Percentiles rank a stretch among this genome's conserved stretches.
Evolutionary conservation across 768 basidiomycete species (phyloP).

Genomic region (Agaricus blazei): DNA sequence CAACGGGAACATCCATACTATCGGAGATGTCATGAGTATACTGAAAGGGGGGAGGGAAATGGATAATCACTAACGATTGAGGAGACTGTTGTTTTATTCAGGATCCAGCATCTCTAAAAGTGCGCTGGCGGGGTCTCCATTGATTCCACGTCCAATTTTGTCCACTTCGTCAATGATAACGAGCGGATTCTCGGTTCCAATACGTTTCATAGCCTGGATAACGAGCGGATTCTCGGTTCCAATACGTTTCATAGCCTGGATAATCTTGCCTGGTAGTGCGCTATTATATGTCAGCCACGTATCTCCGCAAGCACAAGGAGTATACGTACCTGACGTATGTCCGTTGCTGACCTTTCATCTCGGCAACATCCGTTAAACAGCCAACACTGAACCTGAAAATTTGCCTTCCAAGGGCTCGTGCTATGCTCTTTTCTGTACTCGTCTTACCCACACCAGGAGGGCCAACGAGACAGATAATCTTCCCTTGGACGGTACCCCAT

Average conservation of each 20-base stretch:
- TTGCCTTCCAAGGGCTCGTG: conserved; percentile 81
- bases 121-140: too few species aligned
- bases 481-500: conserved; percentile 91
- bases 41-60: conserved; percentile 2
- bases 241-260: conserved; percentile 84
- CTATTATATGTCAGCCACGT: conserved; percentile 26
- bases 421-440: conserved; percentile 32
- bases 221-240: conserved; percentile 47
- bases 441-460: conserved; percentile 99
- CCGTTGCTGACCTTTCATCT: conserved; percentile 21
- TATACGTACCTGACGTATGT: too few species aligned
- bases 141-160: too few species aligned
- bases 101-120: too few species aligned
- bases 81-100: too few species aligned
- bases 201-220: conserved; percentile 84
- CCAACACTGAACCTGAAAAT: conserved; percentile 98
- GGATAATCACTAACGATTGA: conserved; percentile 18
- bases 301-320: conserved; percentile 48
- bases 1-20: conserved; percentile 96
- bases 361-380: conserved; percentile 61
- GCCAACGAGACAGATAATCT: conserved; percentile 95
- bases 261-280: conserved; percentile 91
- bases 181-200: conserved; percentile 47
- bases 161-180: too few species aligned
- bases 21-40: neutral